A percentile compares a stretch with the other conserved stretches of the same genome.
Evolutionary conservation across 2,329 filamentous ascomycete genomes (phyloP).

Genomic region (Blastomyces silverae): DNA sequence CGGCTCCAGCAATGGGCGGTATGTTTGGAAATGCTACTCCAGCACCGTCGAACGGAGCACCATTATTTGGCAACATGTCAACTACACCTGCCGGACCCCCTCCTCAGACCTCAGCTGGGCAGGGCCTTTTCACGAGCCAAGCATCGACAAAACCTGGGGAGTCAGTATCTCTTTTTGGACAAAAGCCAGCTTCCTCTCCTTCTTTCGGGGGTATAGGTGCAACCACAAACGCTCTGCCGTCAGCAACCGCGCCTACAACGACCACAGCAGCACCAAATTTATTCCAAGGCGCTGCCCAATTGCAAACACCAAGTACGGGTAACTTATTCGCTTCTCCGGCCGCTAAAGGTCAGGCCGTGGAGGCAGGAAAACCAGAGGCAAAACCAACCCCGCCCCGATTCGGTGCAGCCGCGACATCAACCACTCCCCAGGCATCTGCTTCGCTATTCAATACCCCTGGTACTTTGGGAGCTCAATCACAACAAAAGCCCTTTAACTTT

Average conservation of each 20-base stretch:
- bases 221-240: slow-evolving; percentile 26
- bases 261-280: slow-evolving; percentile 24
- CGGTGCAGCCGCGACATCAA: slow-evolving; percentile 21
- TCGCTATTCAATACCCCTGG: slow-evolving; percentile 17
- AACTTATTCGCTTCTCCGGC: slow-evolving; percentile 24
- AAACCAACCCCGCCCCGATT: slow-evolving; percentile 18
- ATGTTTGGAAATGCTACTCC: slow-evolving; percentile 36
- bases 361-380: slow-evolving; percentile 11
- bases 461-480: slow-evolving; percentile 12
- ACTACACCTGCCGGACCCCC: slow-evolving; percentile 48
- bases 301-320: slow-evolving; percentile 27
- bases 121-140: slow-evolving; percentile 27
- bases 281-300: slow-evolving; percentile 30
- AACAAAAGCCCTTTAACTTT: slow-evolving; percentile 13
- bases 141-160: slow-evolving; percentile 26
- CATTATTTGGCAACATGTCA: slow-evolving; percentile 38
- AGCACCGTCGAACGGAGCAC: slow-evolving; percentile 30
- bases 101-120: slow-evolving; percentile 31
- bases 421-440: slow-evolving; percentile 17
- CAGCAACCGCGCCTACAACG: slow-evolving; percentile 19
- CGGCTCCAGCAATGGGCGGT: slow-evolving; percentile 19
- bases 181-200: background rate
- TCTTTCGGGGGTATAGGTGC: background rate
- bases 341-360: slow-evolving; percentile 10
- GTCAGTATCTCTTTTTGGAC: slow-evolving; percentile 16